Evolutionary conservation across 179 eudicot genomes (phyloP), one percentile per base, ranked within the genome.

Genomic region (Nepenthes alata): DNA sequence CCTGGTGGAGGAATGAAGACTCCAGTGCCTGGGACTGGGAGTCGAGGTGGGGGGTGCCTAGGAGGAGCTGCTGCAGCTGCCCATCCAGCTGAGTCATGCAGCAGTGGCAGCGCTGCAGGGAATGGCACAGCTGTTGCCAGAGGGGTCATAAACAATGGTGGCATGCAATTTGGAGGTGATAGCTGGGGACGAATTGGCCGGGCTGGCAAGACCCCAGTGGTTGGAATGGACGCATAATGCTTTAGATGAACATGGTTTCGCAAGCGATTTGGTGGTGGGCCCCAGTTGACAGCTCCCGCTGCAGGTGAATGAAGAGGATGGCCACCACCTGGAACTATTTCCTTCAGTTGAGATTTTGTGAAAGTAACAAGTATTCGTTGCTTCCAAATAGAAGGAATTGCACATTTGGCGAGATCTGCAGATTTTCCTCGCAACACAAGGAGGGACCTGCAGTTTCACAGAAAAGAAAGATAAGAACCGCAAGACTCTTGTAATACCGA

Each of bases 1-100:
- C 85, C 83, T 25, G 79, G 72, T 37, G 86, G 79, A 5, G 89
- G 86, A 57, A 84, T 79, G 66, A 84, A 84, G 62, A 84, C 89
- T 49, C 89, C 89, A 1, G 89, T 80, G 64, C 88, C 85, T 47
- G 79, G 80, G 41, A 72, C 61, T 11, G 77, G 82, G 48, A 71
- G 49, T 41, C 63, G 70, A 38, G 85, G 82, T 5, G 73, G 72
- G 50, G 67, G 78, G 47, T 70, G 74, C 72, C 72, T 62, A 2
- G 73, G 71, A 11, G 77, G 55, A 39, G 59, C 59, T 57, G 59
- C 45, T 35, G 69, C 67, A 2, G 64, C 69, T 14, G 68, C 48
- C 81, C 81, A 80, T 45, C 80, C 84, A 55, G 70, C 58, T 37
- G 76, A 67, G 45, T 61, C 64, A 49, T 79, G 74, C 8, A 83